Conservation (phyloP, 2,329 filamentous ascomycete genomes). For the Sordariomycetes sp. region DNA sequence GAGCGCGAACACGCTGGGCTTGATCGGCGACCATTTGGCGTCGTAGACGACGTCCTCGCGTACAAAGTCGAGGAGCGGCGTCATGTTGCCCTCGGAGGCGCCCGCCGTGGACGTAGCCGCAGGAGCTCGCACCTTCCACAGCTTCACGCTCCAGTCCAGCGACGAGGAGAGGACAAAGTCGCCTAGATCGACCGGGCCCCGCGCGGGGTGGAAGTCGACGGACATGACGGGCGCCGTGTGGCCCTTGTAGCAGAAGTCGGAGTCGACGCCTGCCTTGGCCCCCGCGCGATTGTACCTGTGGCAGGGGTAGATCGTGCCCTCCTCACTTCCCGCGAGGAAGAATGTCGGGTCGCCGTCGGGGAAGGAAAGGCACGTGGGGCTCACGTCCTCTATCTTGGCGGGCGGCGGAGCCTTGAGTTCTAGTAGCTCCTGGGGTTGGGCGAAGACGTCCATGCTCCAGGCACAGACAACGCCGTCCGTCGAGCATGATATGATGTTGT, state of each 20-base stretch:
- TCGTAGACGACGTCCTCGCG: slow-evolving; percentile 97
- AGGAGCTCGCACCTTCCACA: slow-evolving; percentile 86
- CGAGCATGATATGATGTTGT: slow-evolving; percentile 94
- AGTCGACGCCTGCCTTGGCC: slow-evolving; percentile 90
- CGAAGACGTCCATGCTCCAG: slow-evolving; percentile 96
- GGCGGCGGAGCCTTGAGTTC: slow-evolving; percentile 77
- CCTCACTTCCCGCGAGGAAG: slow-evolving; percentile 93
- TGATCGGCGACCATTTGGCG: slow-evolving; percentile 85
- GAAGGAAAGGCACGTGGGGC: slow-evolving; percentile 89
- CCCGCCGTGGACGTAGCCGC: slow-evolving; percentile 54
- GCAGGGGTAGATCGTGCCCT: slow-evolving; percentile 91
- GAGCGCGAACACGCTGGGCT: slow-evolving; percentile 85
- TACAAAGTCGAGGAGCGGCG: slow-evolving; percentile 76
- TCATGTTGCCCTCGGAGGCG: slow-evolving; percentile 30
- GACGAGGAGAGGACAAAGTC: slow-evolving; percentile 87
- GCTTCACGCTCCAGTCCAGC: slow-evolving; percentile 91
- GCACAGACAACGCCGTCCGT: slow-evolving; percentile 95
- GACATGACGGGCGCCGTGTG: slow-evolving; percentile 94
- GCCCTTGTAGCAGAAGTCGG: slow-evolving; percentile 74
- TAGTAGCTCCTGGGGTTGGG: slow-evolving; percentile 87
- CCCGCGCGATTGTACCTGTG: slow-evolving; percentile 95
- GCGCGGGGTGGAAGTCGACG: slow-evolving; percentile 85
- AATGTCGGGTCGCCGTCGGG: slow-evolving; percentile 92
- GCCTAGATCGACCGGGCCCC: slow-evolving; percentile 84
- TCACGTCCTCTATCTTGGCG: slow-evolving; percentile 77